phyloP scores from a whole-genome alignment of 371 early-diverging fungal genomes.

The Rhizopus delemar region DNA sequence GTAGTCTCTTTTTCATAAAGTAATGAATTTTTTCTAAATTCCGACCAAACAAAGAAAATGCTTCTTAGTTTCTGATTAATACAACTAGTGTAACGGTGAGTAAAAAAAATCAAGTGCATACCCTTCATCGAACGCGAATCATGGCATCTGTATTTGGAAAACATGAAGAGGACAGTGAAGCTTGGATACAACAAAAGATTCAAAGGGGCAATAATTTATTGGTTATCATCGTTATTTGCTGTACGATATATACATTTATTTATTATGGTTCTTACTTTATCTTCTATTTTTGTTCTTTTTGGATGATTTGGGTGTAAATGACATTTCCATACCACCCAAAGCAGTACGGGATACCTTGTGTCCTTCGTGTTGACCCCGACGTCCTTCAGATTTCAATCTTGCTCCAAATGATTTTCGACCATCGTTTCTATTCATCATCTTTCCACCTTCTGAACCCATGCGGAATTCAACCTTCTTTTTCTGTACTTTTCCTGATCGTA shows the following conservation, averaged over 20 bases:
- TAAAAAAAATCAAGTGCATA: no score
- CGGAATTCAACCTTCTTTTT: slow-evolving; percentile 55
- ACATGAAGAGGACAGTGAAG: no score
- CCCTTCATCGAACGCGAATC: no score
- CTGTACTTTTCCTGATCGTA: slow-evolving; percentile 12
- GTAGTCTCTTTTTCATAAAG: background rate
- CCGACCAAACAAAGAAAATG: no score
- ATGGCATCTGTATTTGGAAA: no score
- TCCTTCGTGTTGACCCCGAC: slow-evolving; percentile 30
- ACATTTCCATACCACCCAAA: slow-evolving; percentile 69
- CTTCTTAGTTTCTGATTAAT: no score
- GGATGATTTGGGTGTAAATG: slow-evolving; percentile 46
- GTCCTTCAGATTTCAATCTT: slow-evolving; percentile 37
- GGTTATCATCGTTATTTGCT: background rate
- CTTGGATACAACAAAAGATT: no score
- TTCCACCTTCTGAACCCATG: slow-evolving; percentile 51
- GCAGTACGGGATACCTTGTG: slow-evolving; percentile 60
- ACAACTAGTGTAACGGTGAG: no score
- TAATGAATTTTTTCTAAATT: no score
- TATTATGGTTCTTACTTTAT: background rate
- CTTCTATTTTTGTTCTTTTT: slow-evolving; percentile 4
- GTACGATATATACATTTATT: slow-evolving; percentile 6
- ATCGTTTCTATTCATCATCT: slow-evolving; percentile 33
- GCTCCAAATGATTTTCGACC: slow-evolving; percentile 44
- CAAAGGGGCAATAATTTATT: no score